phyloP scores from a whole-genome alignment of 768 basidiomycete genomes.

The Rubroboletus pulcherrimus region DNA sequence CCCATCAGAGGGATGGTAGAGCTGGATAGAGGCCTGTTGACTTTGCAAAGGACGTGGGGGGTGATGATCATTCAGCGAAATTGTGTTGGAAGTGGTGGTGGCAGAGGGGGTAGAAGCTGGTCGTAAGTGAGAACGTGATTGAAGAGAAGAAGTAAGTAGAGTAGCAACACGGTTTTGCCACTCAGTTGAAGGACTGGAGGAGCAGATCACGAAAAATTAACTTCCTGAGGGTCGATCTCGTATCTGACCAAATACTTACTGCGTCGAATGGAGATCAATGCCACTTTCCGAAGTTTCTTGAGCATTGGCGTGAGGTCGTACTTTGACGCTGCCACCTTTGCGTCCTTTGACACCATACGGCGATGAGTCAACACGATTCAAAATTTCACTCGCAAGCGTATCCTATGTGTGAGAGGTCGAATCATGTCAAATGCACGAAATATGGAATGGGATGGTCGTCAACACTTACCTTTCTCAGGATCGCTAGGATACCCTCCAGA shows the following conservation, averaged over 20 bases:
- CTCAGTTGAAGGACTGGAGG: constrained; percentile 67
- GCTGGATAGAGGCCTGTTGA: constrained; percentile 13
- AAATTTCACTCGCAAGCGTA: constrained; percentile 73
- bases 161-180: constrained; percentile 70
- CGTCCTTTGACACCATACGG: constrained; percentile 76
- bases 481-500: constrained; percentile 39
- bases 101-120: neutral
- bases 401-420: constrained; percentile 45
- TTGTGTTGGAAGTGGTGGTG: neutral
- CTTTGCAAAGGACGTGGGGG: neutral
- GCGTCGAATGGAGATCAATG: constrained; percentile 53
- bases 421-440: neutral
- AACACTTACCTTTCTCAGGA: constrained; percentile 47
- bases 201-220: constrained; percentile 6
- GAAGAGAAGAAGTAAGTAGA: constrained; percentile 21
- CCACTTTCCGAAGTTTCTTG: constrained; percentile 15
- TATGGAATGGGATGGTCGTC: neutral
- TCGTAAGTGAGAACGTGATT: constrained; percentile 2
- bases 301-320: constrained; percentile 18
- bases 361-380: constrained; percentile 75
- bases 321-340: constrained; percentile 39
- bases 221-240: neutral
- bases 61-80: constrained; percentile 15
- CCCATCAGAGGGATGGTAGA: constrained; percentile 13
- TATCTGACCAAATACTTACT: constrained; percentile 41